Evolutionary conservation across 1,284 basidiomycete genomes (phyloP).

Genomic region (Ceratobasidium sp.): DNA sequence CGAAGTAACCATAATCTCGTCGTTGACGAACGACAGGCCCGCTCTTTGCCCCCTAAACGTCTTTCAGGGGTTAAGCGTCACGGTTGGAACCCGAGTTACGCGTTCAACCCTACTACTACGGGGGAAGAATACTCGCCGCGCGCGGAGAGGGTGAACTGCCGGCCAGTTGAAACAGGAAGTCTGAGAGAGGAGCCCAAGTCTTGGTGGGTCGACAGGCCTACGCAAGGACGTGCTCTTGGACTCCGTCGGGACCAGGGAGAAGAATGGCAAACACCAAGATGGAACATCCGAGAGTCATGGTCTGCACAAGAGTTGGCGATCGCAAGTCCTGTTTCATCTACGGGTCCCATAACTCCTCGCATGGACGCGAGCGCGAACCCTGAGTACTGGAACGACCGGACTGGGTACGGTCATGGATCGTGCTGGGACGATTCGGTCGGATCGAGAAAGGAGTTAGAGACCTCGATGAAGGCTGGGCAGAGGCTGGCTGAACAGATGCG

Average conservation of each 20-base stretch:
- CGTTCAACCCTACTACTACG: background rate
- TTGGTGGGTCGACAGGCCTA: slow-evolving; percentile 20
- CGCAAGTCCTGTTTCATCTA: too few species aligned
- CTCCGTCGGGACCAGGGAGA: background rate
- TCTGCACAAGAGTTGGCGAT: too few species aligned
- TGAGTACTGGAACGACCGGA: slow-evolving; percentile 25
- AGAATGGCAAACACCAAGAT: too few species aligned
- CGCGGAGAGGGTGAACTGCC: background rate
- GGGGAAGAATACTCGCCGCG: background rate
- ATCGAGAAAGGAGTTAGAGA: background rate
- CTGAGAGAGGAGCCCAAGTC: background rate
- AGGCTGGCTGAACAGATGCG: background rate
- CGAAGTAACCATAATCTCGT: background rate
- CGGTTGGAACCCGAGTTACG: background rate
- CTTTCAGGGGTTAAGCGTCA: background rate
- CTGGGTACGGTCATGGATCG: slow-evolving; percentile 8
- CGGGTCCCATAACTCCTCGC: too few species aligned
- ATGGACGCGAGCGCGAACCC: background rate
- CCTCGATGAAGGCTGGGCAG: slow-evolving; percentile 1
- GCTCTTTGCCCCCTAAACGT: slow-evolving; percentile 8
- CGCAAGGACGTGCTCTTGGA: slow-evolving; percentile 8
- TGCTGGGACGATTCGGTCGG: slow-evolving; percentile 2
- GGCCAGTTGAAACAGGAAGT: background rate
- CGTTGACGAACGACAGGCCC: background rate
- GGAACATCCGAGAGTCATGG: too few species aligned